Base-by-base conservation (phyloP, 345 rosid species). In the Brassica incana region DNA sequence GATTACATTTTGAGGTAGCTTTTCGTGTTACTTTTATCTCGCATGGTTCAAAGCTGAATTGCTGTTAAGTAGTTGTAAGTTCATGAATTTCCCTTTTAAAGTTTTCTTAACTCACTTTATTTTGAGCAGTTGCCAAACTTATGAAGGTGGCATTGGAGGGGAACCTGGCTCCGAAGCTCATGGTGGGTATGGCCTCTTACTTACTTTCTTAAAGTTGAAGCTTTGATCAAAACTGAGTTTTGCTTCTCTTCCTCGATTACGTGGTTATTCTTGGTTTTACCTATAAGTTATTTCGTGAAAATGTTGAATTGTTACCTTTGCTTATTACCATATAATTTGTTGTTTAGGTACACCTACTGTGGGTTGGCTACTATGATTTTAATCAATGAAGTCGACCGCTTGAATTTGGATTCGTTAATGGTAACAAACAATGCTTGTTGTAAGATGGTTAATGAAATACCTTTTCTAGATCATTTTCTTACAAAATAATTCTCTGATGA, bases 91-190 rank as follows among this genome's bases (percentile, higher is more conserved):
- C 1, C 20, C 25, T 20, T 69, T 11, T n/a, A 32, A 66, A 56
- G 56, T 36, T 58, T 20, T 54, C 71, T 15, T 60, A 8, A 69
- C 68, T 72, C 60, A 16, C 74, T 71, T 48, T 50, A 59, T 78
- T 76, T 65, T 78, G 59, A 82, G 81, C 88, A 91, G 98, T 82
- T 95, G 96, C 85, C 99, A 95, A 86, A 95, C 98, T 77, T 91
- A 90, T 74, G 99, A 95, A 88, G 99, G 99, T 78, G 99, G 99
- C 62, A 91, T 95, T 83, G 89, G 90, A 23, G 99, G 97, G 82
- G 99, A 93, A 83, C 98, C 99, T 65, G 94, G 94, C 79, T 87
- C 93, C 70, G 99, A 95, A 89, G 99, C 98, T 87, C 99, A 95
- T 58, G 99, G 99, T 80, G 99, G 99, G 99, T 95, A 93, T 76